These are phyloP conservation scores for Heterobasidion irregulare DNA, from an alignment of 1,284 basidiomycete species.

Conservation along the genomic window DNA sequence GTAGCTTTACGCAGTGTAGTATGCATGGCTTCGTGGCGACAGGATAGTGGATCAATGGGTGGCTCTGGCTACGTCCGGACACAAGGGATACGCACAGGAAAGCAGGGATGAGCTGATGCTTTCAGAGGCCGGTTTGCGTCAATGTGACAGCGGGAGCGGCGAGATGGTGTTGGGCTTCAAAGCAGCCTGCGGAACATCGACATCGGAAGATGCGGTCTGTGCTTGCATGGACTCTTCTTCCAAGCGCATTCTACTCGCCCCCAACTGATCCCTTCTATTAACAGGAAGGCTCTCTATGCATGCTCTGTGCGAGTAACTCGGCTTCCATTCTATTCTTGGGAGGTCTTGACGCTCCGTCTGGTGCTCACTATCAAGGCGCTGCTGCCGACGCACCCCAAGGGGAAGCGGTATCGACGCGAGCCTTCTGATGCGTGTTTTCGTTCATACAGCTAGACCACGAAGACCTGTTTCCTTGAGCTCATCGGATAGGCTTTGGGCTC, in stretches of 20 bases:
- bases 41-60: neutral
- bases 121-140: neutral
- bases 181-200: neutral
- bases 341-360: neutral
- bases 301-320: neutral
- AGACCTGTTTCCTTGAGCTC: neutral
- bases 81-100: neutral
- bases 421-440: neutral
- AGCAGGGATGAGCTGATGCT: neutral
- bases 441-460: neutral
- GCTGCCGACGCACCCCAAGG: neutral
- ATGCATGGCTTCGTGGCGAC: neutral
- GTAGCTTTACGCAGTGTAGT: neutral
- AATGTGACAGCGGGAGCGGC: neutral
- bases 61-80: neutral
- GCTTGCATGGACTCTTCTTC: neutral
- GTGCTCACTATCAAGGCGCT: neutral
- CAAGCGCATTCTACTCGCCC: neutral
- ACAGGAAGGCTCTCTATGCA: neutral
- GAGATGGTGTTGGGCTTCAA: neutral
- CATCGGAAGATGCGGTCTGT: neutral
- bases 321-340: neutral
- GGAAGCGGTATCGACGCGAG: neutral
- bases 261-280: neutral
- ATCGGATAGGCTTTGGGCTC: too few relatives aligned